A percentile compares a stretch with the other conserved stretches of the same genome.
phyloP scores from a whole-genome alignment of 148 eudicot species.

The Rhododendron williamsianum region DNA sequence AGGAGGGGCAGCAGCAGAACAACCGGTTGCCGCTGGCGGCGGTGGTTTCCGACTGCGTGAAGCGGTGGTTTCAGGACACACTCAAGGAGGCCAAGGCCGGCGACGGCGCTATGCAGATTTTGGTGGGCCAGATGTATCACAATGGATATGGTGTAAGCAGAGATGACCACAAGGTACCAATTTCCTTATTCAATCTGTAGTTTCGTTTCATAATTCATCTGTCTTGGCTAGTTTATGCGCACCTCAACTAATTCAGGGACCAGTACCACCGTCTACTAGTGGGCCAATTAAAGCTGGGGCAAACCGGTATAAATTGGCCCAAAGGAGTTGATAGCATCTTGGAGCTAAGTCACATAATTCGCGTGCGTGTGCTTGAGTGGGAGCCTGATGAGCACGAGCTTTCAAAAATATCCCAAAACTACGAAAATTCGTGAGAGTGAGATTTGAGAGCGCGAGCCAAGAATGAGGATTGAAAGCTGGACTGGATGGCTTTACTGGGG shows the following conservation, averaged over 20 bases:
- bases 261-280: background rate
- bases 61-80: conserved; percentile 69
- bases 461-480: too few relatives aligned
- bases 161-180: conserved; percentile 51
- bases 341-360: too few relatives aligned
- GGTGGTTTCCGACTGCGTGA: conserved; percentile 55
- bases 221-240: background rate
- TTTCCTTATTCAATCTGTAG: background rate
- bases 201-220: background rate
- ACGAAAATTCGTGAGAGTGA: too few relatives aligned
- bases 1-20: background rate
- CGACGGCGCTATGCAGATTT: conserved; percentile 61
- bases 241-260: too few relatives aligned
- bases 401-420: too few relatives aligned
- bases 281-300: background rate
- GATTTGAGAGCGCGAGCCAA: too few relatives aligned
- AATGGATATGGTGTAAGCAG: conserved; percentile 64
- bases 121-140: conserved; percentile 80
- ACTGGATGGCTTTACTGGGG: too few relatives aligned
- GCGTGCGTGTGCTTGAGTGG: too few relatives aligned
- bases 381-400: too few relatives aligned
- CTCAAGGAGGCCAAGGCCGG: conserved; percentile 79
- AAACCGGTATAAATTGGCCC: background rate
- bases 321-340: background rate
- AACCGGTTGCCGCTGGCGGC: conserved; percentile 33